Evolutionary conservation across 73 alveolate species (phyloP).

Genomic region (Diophrys sp.): DNA sequence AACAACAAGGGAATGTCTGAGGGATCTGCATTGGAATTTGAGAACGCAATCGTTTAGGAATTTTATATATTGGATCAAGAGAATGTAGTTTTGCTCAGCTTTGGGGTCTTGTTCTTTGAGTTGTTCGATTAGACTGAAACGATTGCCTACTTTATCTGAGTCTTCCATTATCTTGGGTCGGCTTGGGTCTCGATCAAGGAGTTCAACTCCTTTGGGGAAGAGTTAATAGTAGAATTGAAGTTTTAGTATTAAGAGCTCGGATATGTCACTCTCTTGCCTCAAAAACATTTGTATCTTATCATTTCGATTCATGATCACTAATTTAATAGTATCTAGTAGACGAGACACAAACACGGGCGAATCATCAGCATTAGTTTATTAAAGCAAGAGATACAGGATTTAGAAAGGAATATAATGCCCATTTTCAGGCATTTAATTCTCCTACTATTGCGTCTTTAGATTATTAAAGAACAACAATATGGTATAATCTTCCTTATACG

Average conservation of each 20-base stretch:
- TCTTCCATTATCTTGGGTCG: background rate
- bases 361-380: background rate
- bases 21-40: background rate
- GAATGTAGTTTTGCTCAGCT: background rate
- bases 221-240: background rate
- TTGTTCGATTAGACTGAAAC: background rate
- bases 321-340: background rate
- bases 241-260: background rate
- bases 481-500: background rate
- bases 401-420: background rate
- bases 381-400: no score
- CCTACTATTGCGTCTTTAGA: background rate
- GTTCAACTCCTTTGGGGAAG: background rate
- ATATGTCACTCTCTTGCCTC: background rate
- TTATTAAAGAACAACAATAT: background rate
- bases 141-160: background rate
- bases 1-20: background rate
- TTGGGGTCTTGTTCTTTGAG: background rate
- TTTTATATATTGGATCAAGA: no score
- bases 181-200: background rate
- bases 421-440: background rate
- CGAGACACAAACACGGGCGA: background rate
- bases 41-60: background rate
- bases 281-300: background rate
- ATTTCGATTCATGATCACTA: background rate